These are phyloP conservation scores for Dendrocalamus sinicus DNA, from an alignment of 176 grass and related monocot species.

Conservation along the genomic window DNA sequence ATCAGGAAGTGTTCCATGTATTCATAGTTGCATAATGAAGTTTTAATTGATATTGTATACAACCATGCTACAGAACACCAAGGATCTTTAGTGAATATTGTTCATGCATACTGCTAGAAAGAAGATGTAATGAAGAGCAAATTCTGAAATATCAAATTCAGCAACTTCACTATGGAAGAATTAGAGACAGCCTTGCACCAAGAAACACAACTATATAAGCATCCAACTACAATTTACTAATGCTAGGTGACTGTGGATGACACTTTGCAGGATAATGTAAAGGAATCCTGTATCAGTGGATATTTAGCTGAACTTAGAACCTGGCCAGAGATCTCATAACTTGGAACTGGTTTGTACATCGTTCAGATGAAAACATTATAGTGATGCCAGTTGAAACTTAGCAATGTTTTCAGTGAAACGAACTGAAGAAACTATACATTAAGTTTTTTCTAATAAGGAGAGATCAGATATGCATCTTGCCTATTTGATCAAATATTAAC, in stretches of 20 bases:
- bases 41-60: no score
- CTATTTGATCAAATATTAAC: neutral
- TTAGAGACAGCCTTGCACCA: neutral
- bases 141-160: neutral
- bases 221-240: neutral
- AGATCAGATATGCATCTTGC: neutral
- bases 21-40: no score
- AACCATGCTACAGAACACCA: no score
- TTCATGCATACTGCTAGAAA: neutral
- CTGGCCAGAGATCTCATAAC: neutral
- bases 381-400: neutral
- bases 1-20: neutral
- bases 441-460: neutral
- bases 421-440: neutral
- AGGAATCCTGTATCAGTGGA: neutral
- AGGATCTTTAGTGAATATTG: neutral
- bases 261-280: neutral
- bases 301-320: slow-evolving; percentile 9
- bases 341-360: neutral
- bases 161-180: neutral
- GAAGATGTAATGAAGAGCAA: neutral
- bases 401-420: neutral
- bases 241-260: neutral
- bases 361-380: neutral
- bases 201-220: slow-evolving; percentile 18